phyloP scores from a whole-genome alignment of 306 rosid species.

The Luffa aegyptiaca region DNA sequence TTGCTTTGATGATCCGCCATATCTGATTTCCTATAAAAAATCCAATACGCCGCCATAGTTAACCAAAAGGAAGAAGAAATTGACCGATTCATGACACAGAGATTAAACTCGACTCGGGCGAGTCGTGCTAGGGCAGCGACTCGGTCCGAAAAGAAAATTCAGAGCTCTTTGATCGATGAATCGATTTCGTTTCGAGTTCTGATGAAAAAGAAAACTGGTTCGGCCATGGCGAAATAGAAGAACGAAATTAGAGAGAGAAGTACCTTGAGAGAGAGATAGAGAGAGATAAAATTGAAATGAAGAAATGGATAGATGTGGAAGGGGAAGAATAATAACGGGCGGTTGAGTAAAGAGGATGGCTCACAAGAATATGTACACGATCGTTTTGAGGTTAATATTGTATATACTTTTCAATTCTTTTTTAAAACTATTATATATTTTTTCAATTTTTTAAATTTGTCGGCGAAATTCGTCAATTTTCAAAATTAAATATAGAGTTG shows the following conservation, averaged over 20 bases:
- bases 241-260: constrained; percentile 12
- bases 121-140: neutral
- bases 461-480: neutral
- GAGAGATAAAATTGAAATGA: constrained; percentile 55
- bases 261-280: constrained; percentile 21
- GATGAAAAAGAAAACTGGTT: neutral
- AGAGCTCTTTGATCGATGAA: neutral
- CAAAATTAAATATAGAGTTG: neutral
- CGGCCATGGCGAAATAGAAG: neutral
- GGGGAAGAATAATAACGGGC: neutral
- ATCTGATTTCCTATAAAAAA: neutral
- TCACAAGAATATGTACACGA: neutral
- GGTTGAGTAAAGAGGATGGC: constrained; percentile 6
- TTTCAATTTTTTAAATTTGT: neutral
- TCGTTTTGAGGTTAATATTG: neutral
- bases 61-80: neutral
- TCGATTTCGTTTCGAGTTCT: neutral
- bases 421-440: neutral
- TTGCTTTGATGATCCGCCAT: constrained; percentile 1
- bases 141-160: neutral
- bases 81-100: neutral
- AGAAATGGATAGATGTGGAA: constrained; percentile 20
- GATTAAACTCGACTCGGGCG: neutral
- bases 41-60: neutral
- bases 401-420: neutral